A percentile compares a stretch with the other conserved stretches of the same genome.
Conservation (phyloP, 768 basidiomycete species). For the Terana coerulea region DNA sequence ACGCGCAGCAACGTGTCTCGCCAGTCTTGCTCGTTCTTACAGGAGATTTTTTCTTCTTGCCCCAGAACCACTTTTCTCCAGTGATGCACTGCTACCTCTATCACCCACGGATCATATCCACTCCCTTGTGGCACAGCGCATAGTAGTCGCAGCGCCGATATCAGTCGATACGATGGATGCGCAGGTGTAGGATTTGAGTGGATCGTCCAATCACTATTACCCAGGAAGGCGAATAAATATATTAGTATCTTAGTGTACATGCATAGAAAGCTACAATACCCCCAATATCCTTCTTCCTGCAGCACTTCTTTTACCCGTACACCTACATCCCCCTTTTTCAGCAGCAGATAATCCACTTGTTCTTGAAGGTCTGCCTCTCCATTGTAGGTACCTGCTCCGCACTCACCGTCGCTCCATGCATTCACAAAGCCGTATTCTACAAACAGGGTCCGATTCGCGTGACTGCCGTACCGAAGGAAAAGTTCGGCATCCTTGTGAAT, state of each 20-base stretch:
- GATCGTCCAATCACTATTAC: constrained; percentile 75
- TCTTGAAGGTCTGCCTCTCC: constrained; percentile 66
- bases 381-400: constrained; percentile 23
- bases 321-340: constrained; percentile 35
- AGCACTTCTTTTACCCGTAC: constrained; percentile 51
- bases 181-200: constrained; percentile 56
- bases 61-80: constrained; percentile 54
- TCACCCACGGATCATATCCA: constrained; percentile 16
- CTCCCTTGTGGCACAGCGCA: constrained; percentile 38
- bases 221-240: background rate
- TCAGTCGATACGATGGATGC: constrained; percentile 78
- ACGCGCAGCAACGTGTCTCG: constrained; percentile 31
- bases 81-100: constrained; percentile 31
- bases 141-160: constrained; percentile 67
- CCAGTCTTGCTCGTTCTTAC: constrained; percentile 28
- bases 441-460: constrained; percentile 74
- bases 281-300: constrained; percentile 73
- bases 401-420: constrained; percentile 24
- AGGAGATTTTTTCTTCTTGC: constrained; percentile 21
- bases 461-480: constrained; percentile 74
- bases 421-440: constrained; percentile 90
- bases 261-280: constrained; percentile 41
- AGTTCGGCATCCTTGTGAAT: constrained; percentile 60
- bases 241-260: constrained; percentile 10
- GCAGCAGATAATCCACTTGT: constrained; percentile 48